These are phyloP conservation scores for Candida maltosa DNA, from an alignment of 805 yeast genomes.

Conservation along the genomic window DNA sequence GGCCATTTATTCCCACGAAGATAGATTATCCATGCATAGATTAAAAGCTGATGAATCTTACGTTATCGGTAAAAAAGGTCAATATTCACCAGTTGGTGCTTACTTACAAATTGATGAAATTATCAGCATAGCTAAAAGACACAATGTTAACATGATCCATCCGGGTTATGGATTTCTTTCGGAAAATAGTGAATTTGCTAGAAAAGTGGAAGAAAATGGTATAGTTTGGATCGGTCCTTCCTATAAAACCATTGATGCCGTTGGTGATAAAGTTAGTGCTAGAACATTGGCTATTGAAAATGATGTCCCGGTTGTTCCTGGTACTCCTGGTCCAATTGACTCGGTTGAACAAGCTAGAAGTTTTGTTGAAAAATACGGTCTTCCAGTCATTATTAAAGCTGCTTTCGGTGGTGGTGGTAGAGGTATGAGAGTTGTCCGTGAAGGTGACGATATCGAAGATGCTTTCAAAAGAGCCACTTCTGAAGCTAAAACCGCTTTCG, in stretches of 20 bases:
- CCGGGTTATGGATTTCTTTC: slow-evolving; percentile 73
- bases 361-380: slow-evolving; percentile 84
- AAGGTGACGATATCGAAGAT: slow-evolving; percentile 88
- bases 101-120: slow-evolving; percentile 95
- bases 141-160: slow-evolving; percentile 80
- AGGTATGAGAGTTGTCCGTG: slow-evolving; percentile 98
- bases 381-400: slow-evolving; percentile 95
- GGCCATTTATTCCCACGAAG: slow-evolving; percentile 95
- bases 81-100: slow-evolving; percentile 93
- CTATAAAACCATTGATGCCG: slow-evolving; percentile 81
- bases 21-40: slow-evolving; percentile 90
- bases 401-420: slow-evolving; percentile 99
- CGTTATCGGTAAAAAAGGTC: slow-evolving; percentile 84
- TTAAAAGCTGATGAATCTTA: slow-evolving; percentile 93
- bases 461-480: slow-evolving; percentile 92
- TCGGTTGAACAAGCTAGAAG: slow-evolving; percentile 69
- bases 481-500: slow-evolving; percentile 94
- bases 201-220: slow-evolving; percentile 85
- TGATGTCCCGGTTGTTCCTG: slow-evolving; percentile 92
- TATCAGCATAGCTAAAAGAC: slow-evolving; percentile 53
- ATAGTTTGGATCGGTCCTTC: slow-evolving; percentile 97
- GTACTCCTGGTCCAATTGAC: slow-evolving; percentile 96
- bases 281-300: slow-evolving; percentile 79
- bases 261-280: slow-evolving; percentile 96
- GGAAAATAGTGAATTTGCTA: slow-evolving; percentile 88